Conservation (phyloP, 2,329 filamentous ascomycete species). For the Dothideomycetes sp. region DNA sequence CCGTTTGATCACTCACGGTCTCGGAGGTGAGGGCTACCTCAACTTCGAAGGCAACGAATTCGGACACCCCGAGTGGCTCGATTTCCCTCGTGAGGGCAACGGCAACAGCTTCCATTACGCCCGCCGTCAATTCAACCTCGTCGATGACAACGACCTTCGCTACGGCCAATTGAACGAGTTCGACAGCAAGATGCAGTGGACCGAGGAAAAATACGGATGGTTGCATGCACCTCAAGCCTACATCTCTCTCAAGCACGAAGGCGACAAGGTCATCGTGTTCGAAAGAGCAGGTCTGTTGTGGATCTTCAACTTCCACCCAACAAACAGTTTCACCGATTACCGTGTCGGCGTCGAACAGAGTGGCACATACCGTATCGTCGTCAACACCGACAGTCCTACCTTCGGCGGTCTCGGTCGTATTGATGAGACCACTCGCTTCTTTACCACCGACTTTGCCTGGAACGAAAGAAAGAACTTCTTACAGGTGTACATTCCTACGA, state of each 20-base stretch:
- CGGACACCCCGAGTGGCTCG: conserved; percentile 96
- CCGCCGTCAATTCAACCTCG: conserved; percentile 81
- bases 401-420: conserved; percentile 76
- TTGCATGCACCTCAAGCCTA: conserved; percentile 77
- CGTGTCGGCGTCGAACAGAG: conserved; percentile 75
- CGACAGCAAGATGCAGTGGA: conserved; percentile 81
- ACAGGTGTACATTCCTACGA: conserved; percentile 79
- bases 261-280: conserved; percentile 91
- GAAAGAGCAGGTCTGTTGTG: conserved; percentile 85
- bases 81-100: conserved; percentile 81
- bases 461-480: conserved; percentile 83
- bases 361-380: conserved; percentile 78
- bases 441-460: conserved; percentile 85
- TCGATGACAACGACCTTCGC: conserved; percentile 74
- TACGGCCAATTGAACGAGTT: conserved; percentile 92
- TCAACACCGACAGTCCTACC: conserved; percentile 68
- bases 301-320: conserved; percentile 92
- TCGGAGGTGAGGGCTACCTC: conserved; percentile 93
- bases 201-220: conserved; percentile 87
- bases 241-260: conserved; percentile 86
- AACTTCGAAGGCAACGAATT: conserved; percentile 99
- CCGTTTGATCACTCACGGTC: conserved; percentile 76
- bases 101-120: conserved; percentile 32
- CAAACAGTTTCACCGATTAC: conserved; percentile 81
- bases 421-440: conserved; percentile 74